These are phyloP conservation scores for Stromatinia cepivora DNA, from an alignment of 2,329 filamentous ascomycete species.

Conservation along the genomic window DNA sequence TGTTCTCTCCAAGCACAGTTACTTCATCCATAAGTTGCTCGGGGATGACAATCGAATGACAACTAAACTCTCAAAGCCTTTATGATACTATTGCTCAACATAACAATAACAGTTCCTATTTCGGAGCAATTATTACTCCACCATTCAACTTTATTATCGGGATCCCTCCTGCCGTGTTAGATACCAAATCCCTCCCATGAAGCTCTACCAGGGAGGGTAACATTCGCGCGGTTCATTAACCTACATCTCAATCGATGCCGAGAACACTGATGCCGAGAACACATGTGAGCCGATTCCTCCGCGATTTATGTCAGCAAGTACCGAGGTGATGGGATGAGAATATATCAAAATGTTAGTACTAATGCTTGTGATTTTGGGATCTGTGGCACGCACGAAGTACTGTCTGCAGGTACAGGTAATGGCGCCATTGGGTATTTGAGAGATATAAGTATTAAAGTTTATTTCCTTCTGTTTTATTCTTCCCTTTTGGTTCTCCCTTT, in stretches of 20 bases:
- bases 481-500: background rate
- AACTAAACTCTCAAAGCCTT: background rate
- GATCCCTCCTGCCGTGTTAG: background rate
- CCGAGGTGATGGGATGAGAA: constrained; percentile 9
- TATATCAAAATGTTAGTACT: background rate
- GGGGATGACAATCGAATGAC: background rate
- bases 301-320: background rate
- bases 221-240: background rate
- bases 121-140: constrained; percentile 9
- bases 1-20: background rate
- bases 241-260: constrained; percentile 1
- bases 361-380: background rate
- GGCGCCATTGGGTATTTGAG: no score
- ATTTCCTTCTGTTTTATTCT: background rate
- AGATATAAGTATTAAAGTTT: constrained; percentile 16
- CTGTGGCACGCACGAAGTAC: background rate
- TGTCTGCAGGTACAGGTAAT: constrained; percentile 2
- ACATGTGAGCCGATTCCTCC: constrained; percentile 12
- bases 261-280: constrained; percentile 16
- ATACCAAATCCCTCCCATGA: background rate
- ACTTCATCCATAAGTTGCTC: no score
- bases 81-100: background rate
- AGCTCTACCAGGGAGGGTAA: background rate
- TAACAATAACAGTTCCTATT: constrained; percentile 6
- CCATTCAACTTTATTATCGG: background rate